Evolutionary conservation across 306 rosid genomes (phyloP).

Genomic region (Pyrus pyrifolia): DNA sequence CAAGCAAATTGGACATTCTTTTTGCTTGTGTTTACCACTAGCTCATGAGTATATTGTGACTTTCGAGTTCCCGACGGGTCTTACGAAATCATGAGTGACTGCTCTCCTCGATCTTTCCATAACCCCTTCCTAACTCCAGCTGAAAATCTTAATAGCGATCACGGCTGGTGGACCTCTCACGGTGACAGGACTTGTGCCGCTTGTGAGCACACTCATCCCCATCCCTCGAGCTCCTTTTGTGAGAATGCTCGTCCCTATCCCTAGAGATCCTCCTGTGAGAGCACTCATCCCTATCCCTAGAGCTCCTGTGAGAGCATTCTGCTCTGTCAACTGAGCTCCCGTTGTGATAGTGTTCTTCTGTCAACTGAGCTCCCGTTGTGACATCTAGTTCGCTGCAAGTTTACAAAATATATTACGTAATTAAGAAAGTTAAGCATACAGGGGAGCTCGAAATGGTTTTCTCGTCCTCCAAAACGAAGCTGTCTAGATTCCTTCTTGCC

Average conservation of each 20-base stretch:
- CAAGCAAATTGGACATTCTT: too few species aligned
- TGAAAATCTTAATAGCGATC: not conserved
- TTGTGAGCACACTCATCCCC: constrained; percentile 34
- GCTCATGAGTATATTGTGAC: not conserved
- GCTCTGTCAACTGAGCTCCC: constrained; percentile 34
- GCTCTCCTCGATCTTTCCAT: not conserved
- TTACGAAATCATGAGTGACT: not conserved
- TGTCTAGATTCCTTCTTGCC: constrained; percentile 97
- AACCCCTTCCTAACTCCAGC: not conserved
- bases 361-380: constrained; percentile 15
- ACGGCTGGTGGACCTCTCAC: constrained; percentile 14
- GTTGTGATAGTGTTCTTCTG: constrained; percentile 17
- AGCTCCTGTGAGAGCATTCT: constrained; percentile 25
- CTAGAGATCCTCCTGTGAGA: constrained; percentile 10
- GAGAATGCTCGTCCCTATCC: not conserved
- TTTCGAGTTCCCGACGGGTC: not conserved
- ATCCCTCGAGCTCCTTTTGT: not conserved
- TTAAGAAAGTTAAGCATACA: constrained; percentile 28
- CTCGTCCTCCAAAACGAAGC: constrained; percentile 95
- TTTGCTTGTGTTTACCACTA: not conserved
- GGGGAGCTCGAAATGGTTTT: constrained; percentile 89
- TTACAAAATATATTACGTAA: too few species aligned
- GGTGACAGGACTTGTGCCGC: constrained; percentile 33
- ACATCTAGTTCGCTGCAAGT: not conserved
- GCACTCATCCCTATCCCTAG: constrained; percentile 19